Evolutionary conservation across 495 filamentous ascomycete species (phyloP).

Genomic region (Penicillium nucicola): DNA sequence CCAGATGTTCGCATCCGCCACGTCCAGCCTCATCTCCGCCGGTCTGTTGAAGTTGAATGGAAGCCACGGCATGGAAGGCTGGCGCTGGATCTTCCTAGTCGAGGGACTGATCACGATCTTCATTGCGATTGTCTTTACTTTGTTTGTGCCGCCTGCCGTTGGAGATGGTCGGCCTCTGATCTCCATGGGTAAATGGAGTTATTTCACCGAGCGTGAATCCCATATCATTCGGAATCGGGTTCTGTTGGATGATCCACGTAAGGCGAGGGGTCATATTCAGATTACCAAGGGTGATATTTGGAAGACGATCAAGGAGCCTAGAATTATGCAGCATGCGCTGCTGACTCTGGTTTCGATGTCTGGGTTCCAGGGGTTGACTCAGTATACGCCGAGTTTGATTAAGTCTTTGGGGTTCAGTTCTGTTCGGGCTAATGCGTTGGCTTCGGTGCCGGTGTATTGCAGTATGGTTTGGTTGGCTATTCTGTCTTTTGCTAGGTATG

Average conservation of each 20-base stretch:
- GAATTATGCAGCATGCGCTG: conserved; percentile 37
- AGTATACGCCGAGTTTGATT: conserved; percentile 40
- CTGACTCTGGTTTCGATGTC: conserved; percentile 47
- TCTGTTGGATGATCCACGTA: conserved; percentile 42
- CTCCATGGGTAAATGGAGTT: conserved; percentile 37
- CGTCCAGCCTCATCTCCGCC: conserved; percentile 50
- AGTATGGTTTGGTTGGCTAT: conserved; percentile 40
- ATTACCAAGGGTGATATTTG: conserved; percentile 41
- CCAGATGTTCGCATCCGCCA: conserved; percentile 49
- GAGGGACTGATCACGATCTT: conserved; percentile 54
- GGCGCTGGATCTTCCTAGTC: conserved; percentile 64
- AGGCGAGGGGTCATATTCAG: conserved; percentile 36
- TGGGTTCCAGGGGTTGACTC: conserved; percentile 40
- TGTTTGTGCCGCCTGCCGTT: conserved; percentile 42
- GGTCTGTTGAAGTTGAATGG: conserved; percentile 51
- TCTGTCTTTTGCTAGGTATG: conserved; percentile 37
- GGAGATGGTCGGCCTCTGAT: conserved; percentile 43
- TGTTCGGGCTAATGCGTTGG: conserved; percentile 48
- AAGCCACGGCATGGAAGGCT: conserved; percentile 47
- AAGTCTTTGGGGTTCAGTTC: conserved; percentile 43
- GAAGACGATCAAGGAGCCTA: conserved; percentile 36
- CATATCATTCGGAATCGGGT: conserved; percentile 42
- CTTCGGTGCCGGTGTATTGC: conserved; percentile 48
- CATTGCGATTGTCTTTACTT: conserved; percentile 47
- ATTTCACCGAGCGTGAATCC: conserved; percentile 41